Percentiles rank a stretch among this genome's conserved stretches.
Evolutionary conservation across 805 yeast genomes (phyloP).

Genomic region (Schwanniomyces yamadae): DNA sequence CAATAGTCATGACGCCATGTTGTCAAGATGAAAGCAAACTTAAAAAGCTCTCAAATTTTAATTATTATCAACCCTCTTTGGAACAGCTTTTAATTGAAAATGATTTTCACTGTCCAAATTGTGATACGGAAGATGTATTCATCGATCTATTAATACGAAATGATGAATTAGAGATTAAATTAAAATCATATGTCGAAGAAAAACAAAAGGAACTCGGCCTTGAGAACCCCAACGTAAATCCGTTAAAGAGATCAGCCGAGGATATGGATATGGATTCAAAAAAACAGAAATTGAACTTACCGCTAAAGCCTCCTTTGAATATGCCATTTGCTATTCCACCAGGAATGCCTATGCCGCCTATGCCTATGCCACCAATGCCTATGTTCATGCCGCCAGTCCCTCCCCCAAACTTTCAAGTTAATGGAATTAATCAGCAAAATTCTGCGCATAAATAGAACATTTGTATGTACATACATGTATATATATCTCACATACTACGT

Average conservation of each 20-base stretch:
- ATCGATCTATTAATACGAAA: conserved; percentile 71
- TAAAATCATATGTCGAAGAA: conserved; percentile 49
- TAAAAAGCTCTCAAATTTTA: conserved; percentile 46
- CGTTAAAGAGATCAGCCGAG: conserved; percentile 19
- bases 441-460: too few relatives aligned
- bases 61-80: conserved; percentile 36
- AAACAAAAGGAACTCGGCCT: conserved; percentile 32
- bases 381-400: conserved; percentile 23
- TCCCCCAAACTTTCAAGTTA: conserved; percentile 3
- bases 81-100: conserved; percentile 61
- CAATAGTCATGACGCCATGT: conserved; percentile 78
- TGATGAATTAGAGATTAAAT: conserved; percentile 53
- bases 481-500: too few relatives aligned
- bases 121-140: conserved; percentile 69
- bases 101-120: conserved; percentile 90
- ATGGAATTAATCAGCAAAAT: conserved; percentile 3
- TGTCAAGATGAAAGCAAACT: conserved; percentile 60
- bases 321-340: conserved; percentile 16
- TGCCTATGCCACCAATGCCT: conserved; percentile 22
- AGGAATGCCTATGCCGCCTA: conserved; percentile 16
- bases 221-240: conserved; percentile 26
- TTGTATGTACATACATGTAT: too few relatives aligned
- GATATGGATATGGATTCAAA: conserved; percentile 22
- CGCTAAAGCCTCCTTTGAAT: conserved; percentile 17
- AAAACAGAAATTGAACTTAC: conserved; percentile 22